Evolutionary conservation across 331 rosid genomes (phyloP), one percentile per base, ranked within the genome.

Genomic region (Phaseolus coccineus): DNA sequence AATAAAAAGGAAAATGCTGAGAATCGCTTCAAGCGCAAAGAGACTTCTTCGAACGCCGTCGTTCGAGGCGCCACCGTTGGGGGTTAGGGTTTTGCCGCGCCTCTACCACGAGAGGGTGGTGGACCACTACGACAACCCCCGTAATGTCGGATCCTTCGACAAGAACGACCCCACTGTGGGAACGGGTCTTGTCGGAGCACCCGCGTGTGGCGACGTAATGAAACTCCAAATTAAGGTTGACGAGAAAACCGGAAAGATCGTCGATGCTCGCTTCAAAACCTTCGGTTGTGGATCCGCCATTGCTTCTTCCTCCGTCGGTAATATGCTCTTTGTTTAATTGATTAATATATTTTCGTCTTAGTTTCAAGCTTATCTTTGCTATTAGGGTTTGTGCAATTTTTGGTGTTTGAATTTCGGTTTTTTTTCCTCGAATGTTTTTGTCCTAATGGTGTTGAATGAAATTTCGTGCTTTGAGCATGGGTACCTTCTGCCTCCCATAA

Each of bases 211-310:
- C 56, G 99, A 90, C 61, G 98, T 95, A 53, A 95, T 95, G 99
- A 95, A 95, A 66, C 98, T 95, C 2, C 99, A 95, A 84, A 93
- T 95, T 57, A 95, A 84, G 94, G 93, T 95, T 19, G 99, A 93
- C 28, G 96, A 91, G 13, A 30, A 80, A 22, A 93, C 98, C 15
- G 99, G 99, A 3, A 89, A 95, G 87, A 92, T 95, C 50, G 86
- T 89, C 3, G 99, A 95, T 46, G 97, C 99, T 73, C 84, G 97
- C 80, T 95, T 95, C 87, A 95, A 95, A 89, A 95, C 99, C 71
- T 95, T 93, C 57, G 99, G 99, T 0, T 95, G 99, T 74, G 99
- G 99, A 5, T 95, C 99, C 25, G 99, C 99, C 35, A 91, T 96
- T 74, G 98, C 99, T 44, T 96, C 98, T 42, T 96, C 99, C 5